Base-by-base conservation (phyloP, 2,329 filamentous ascomycete genomes). In the Cercospora brassicicola region DNA sequence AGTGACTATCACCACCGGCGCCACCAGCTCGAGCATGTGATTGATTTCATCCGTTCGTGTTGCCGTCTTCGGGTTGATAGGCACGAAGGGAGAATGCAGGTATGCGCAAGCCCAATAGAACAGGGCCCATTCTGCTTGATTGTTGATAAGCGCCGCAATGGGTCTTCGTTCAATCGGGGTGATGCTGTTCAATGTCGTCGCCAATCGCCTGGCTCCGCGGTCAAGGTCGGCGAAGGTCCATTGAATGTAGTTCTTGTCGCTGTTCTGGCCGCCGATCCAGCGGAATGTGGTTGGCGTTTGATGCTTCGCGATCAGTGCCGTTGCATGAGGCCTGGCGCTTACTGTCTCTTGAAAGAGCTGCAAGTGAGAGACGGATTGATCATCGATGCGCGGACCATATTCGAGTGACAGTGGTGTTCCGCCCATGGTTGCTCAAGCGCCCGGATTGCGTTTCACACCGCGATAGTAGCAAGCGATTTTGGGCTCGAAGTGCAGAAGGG, bases 101-200 rank as follows among this genome's bases (percentile, higher is more conserved):
- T 77, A 77, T 23, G 76, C 75, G 36, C 75, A 73, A 4, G 76
- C 75, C 74, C 74, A 77, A 66, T 75, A 76, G 53, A 77, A 71
- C 13, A 77, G 71, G 18, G 74, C 75, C 76, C 76, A 77, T 75
- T 77, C 76, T 70, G 74, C 76, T 64, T 76, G 74, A 33, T 75
- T 77, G 68, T 76, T 75, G 70, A 77, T 71, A 56, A 77, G 68
- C 18, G 72, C 73, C 2, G 74, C 76, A 28, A 77, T 73, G 3
- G 76, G 75, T 51, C 73, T 67, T 23, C 76, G 69, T 66, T 77
- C 74, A 64, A 77, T 71, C n/a, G 75, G 75, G 15, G 74, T 71
- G 26, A 74, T 62, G 56, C 75, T 72, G 68, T 76, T 77, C 53
- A 77, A 64, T 8, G 73, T 67, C 30, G 73, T 76, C 8, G 76